Base-by-base conservation (phyloP, 2,329 filamentous ascomycete species). In the Bipolaris bicolor region DNA sequence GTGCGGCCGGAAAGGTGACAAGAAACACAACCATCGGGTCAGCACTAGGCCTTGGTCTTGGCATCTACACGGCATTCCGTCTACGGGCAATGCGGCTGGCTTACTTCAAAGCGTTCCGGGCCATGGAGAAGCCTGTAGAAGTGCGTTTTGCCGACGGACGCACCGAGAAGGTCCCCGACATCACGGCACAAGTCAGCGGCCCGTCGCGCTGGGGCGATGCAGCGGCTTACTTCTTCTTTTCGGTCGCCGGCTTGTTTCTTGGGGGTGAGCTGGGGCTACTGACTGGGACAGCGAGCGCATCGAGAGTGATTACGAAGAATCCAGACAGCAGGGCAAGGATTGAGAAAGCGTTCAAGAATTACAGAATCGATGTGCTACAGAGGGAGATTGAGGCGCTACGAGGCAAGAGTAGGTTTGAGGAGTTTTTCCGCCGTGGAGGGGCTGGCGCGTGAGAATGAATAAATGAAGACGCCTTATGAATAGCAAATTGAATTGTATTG, bases 261-360 rank as follows among this genome's bases (percentile, higher is more conserved):
- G 87, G 87, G 7, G 87, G 88, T 7, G 88, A 90, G 75, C 74
- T 82, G 11, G 87, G 88, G 0, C 75, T 89, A 45, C 61, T 89
- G 55, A 82, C 81, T 0, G 87, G 88, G 0, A 81, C 81, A 1
- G 80, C 80, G 45, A 80, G 82, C 5, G 86, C 85, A 2, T 79
- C 81, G 31, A 78, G 83, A 36, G 77, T 77, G 1, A 83, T 90
- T 51, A 79, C 77, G 1, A 72, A 72, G 24, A 84, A 90, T 64
- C 80, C 84, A 0, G 84, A 83, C 53, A 79, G 80, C 15, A 80
- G 78, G 61, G 75, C 79, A 64, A 78, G 87, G 61, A 86, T 90
- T 52, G 85, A 89, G 74, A 81, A 75, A 49, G 88, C 88, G 0
- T 90, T 88, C 60, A 79, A 83, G 63, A 81, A 79, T 54, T 89